A percentile compares a stretch with the other conserved stretches of the same genome.
phyloP scores from a whole-genome alignment of 306 rosid genomes.

The Cicer yamashitae region DNA sequence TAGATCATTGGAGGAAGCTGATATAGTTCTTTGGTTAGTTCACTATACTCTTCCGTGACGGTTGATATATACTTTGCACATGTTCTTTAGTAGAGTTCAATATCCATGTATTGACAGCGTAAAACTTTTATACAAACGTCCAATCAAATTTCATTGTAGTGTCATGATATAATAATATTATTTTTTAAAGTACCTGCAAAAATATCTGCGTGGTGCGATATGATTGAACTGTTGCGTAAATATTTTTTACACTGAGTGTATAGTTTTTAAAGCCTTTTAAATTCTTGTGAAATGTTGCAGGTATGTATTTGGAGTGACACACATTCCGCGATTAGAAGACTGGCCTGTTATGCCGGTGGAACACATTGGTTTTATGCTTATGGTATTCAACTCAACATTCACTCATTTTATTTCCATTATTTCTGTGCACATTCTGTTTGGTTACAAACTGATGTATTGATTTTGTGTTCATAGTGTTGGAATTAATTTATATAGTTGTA shows the following conservation, averaged over 20 bases:
- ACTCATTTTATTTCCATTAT: conserved; percentile 32
- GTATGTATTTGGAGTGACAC: conserved; percentile 82
- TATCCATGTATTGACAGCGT: neutral
- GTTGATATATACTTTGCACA: neutral
- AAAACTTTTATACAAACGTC: neutral
- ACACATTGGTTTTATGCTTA: conserved; percentile 71
- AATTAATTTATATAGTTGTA: conserved; percentile 24
- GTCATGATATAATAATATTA: too few species aligned
- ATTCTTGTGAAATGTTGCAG: conserved; percentile 47
- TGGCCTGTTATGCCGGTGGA: conserved; percentile 93
- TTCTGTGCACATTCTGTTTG: neutral
- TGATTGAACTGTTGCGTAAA: too few species aligned
- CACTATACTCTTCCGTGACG: conserved; percentile 11
- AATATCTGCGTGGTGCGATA: too few species aligned
- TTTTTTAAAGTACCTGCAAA: too few species aligned
- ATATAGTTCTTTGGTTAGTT: conserved; percentile 81
- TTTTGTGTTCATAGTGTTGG: neutral
- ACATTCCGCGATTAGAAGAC: conserved; percentile 81
- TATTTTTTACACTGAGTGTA: too few species aligned
- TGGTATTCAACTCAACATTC: conserved; percentile 53
- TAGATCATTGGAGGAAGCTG: conserved; percentile 80
- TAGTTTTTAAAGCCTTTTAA: too few species aligned
- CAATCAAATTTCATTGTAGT: too few species aligned
- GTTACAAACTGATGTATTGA: conserved; percentile 9
- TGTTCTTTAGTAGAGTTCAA: neutral